A percentile compares a stretch with the other conserved stretches of the same genome.
These are phyloP conservation scores for Periconia digitata DNA, from an alignment of 2,329 filamentous ascomycete genomes.

Conservation along the genomic window DNA sequence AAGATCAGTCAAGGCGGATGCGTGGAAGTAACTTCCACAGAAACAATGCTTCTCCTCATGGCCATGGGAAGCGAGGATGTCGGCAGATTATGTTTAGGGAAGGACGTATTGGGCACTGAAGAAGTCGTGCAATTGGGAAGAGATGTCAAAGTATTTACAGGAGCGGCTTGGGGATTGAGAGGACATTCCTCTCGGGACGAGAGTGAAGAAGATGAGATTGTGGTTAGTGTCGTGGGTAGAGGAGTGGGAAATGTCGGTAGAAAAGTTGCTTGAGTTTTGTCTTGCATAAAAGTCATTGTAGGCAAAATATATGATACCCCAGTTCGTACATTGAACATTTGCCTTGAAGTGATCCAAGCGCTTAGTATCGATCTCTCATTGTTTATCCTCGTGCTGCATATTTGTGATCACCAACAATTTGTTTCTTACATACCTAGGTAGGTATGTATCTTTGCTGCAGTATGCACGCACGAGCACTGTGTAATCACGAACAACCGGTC, in stretches of 20 bases:
- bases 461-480: no score
- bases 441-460: no score
- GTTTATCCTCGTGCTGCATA: background rate
- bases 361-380: no score
- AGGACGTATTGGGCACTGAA: conserved; percentile 78
- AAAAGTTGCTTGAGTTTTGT: conserved; percentile 69
- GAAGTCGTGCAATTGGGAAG: conserved; percentile 77
- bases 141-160: conserved; percentile 85
- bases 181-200: conserved; percentile 52
- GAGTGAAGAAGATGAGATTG: conserved; percentile 62
- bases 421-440: no score
- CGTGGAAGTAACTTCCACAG: conserved; percentile 69
- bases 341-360: background rate
- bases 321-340: background rate
- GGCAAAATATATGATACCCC: background rate
- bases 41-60: conserved; percentile 84
- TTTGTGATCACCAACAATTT: no score
- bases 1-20: conserved; percentile 81
- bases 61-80: conserved; percentile 98
- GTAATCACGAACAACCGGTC: background rate
- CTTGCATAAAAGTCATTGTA: background rate
- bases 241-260: conserved; percentile 94
- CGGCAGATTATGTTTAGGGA: conserved; percentile 78
- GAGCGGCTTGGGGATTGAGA: conserved; percentile 85
- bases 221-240: conserved; percentile 87